Base-by-base conservation (phyloP, 768 basidiomycete species). In the Leccinum subgranulosum region DNA sequence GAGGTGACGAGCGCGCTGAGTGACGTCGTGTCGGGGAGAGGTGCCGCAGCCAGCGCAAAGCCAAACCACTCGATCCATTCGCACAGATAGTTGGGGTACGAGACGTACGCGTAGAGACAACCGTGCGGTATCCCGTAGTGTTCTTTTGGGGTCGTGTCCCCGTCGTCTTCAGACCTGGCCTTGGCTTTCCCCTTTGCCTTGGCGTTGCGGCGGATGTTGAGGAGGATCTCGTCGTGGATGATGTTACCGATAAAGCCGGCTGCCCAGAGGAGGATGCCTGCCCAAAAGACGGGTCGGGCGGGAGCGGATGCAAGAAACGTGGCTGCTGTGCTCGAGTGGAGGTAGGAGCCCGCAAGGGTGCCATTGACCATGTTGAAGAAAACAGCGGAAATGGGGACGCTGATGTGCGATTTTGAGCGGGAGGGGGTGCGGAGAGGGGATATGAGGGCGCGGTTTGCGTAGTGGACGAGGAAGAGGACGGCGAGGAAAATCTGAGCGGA, bases 41-140 rank as follows among this genome's bases (percentile, higher is more conserved):
- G 84, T 6, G 83, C 75, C 4, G 90, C 82, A 6, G 91, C 90
- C 39, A 97, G 69, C 2, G 92, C 88, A 70, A 88, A 98, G 8
- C 90, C 93, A 10, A 84, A 62, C 94, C 95, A 98, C 73, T 98
- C 96, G 55, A 88, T 57, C 96, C 96, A 98, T 69, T 98, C 96
- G 73, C 88, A 93, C 19, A 93, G 75, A 75, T 98, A 98, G 71
- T 97, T 94, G 10, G 96, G 96, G 75, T 87, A 96, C 6, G 93
- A 92, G 64, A 98, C 77, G 66, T 83, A 86, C 45, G 70, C 65
- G 77, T 89, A 97, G 17, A 96, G 75, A 21, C 84, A 80, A 0
- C 90, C 92, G 51, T 87, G 81, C 0, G 96, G 94, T 58, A 94
- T 86, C 4, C 86, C 85, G 68, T 92, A 92, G 71, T 90, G 78